A percentile compares a stretch with the other conserved stretches of the same genome.
phyloP scores from a whole-genome alignment of 2,329 filamentous ascomycete species.

The Lizonia empirigonia region DNA sequence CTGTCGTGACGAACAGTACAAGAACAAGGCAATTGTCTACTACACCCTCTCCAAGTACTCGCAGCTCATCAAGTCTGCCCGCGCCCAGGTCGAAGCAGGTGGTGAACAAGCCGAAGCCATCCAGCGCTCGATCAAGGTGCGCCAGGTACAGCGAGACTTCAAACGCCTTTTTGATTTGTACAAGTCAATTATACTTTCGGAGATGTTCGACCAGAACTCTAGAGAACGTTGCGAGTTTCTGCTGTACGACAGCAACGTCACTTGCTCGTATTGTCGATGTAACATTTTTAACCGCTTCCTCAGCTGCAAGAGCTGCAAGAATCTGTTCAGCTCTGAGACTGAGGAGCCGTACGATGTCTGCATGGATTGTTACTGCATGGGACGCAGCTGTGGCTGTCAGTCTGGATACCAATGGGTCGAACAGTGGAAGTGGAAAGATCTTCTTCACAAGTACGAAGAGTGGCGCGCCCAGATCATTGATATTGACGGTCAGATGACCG shows the following conservation, averaged over 20 bases:
- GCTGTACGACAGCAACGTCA: conserved; percentile 87
- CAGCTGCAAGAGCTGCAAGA: conserved; percentile 84
- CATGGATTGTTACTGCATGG: conserved; percentile 99
- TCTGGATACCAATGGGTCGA: conserved; percentile 89
- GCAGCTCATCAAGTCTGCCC: conserved; percentile 62
- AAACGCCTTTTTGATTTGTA: conserved; percentile 78
- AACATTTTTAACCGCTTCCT: conserved; percentile 98
- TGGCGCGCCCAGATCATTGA: conserved; percentile 82
- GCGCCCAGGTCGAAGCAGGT: conserved; percentile 58
- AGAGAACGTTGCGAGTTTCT: conserved; percentile 77
- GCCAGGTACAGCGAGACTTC: conserved; percentile 82
- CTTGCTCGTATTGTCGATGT: conserved; percentile 91
- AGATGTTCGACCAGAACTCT: conserved; percentile 75
- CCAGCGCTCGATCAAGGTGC: conserved; percentile 58
- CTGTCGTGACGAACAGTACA: conserved; percentile 97
- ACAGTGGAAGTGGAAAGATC: conserved; percentile 84
- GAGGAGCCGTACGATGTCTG: conserved; percentile 93
- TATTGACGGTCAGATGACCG: conserved; percentile 68
- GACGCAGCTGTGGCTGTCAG: conserved; percentile 86
- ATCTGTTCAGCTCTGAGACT: conserved; percentile 68
- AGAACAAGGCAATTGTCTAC: conserved; percentile 95
- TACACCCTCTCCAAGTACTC: conserved; percentile 84
- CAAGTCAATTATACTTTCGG: conserved; percentile 78
- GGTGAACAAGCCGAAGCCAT: conserved; percentile 46
- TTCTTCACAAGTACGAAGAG: conserved; percentile 76